Evolutionary conservation across 2,329 filamentous ascomycete genomes (phyloP).

Genomic region (Geosmithia flava): DNA sequence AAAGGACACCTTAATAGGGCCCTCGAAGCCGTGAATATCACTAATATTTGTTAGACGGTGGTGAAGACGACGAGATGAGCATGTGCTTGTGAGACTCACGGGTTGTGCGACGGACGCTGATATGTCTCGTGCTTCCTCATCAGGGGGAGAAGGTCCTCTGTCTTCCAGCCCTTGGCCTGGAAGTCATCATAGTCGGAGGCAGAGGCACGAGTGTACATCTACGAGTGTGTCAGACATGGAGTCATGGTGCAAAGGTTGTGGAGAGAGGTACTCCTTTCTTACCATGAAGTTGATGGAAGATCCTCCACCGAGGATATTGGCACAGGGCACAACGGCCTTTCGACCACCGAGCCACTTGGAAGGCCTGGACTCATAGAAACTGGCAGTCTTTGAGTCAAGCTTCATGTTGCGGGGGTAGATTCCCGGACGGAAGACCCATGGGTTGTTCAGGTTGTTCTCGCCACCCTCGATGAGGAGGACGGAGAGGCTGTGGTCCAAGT

Average conservation of each 20-base stretch:
- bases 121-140: slow-evolving; percentile 79
- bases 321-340: slow-evolving; percentile 62
- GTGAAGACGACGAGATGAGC: background rate
- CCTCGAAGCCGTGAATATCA: slow-evolving; percentile 64
- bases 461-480: slow-evolving; percentile 61
- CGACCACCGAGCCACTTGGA: slow-evolving; percentile 61
- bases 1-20: slow-evolving; percentile 73
- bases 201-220: slow-evolving; percentile 62
- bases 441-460: slow-evolving; percentile 65
- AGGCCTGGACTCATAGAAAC: slow-evolving; percentile 68
- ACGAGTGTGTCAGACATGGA: background rate
- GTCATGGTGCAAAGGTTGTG: background rate
- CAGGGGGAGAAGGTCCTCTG: slow-evolving; percentile 60
- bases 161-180: slow-evolving; percentile 68
- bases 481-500: slow-evolving; percentile 60
- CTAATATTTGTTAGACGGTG: background rate
- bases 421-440: slow-evolving; percentile 63
- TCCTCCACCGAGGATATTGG: slow-evolving; percentile 59
- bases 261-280: background rate
- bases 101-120: slow-evolving; percentile 51
- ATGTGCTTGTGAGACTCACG: slow-evolving; percentile 4
- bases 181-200: slow-evolving; percentile 69
- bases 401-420: slow-evolving; percentile 73
- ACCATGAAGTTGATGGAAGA: slow-evolving; percentile 70
- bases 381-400: slow-evolving; percentile 68